Base-by-base conservation (phyloP, 208 protist genomes). In the Crithidia mellificae region DNA sequence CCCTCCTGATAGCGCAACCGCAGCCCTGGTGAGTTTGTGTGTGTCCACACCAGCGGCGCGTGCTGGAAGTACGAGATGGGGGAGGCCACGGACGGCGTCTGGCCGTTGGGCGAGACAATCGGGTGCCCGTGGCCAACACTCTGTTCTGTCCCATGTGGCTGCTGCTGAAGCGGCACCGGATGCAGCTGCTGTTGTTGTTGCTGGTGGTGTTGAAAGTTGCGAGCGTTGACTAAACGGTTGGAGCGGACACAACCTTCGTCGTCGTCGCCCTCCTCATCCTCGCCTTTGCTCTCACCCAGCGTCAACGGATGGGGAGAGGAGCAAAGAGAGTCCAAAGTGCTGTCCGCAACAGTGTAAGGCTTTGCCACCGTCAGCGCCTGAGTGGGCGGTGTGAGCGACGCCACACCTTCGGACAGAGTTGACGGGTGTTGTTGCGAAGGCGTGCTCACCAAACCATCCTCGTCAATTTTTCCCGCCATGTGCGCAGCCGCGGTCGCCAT, bases 11-110 rank as follows among this genome's bases (percentile, higher is more conserved):
- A 47, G 24, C 58, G 34, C 7, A 44, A 50, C 0, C 52, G 59
- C 30, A 57, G 6, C 44, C 44, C 20, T 4, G 50, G 49, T 11
- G 47, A n/a, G 30, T 51, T 49, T 17, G 38, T 11, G n/a, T n/a
- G n/a, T 7, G 12, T 24, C 12, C 46, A 69, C 46, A 69, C 55
- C 2, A 55, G 25, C 2, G 70, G 70, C 24, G 70, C 70, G 34
- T 59, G 62, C 30, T 69, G 70, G 38, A 75, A 75, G 38, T 75
- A 75, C 6, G 29, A 32, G 24, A 75, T 17, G 0, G 70, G 70
- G 7, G 55, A 52, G 5, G 43, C 53, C 8, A 64, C 14, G 11
- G 46, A 39, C 46, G 56, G 56, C 14, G 56, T 63, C 17, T 24
- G 41, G 5, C 41, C 56, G 27, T 34, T 51, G 7, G 25, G 14